Evolutionary conservation across 108 stramenopile genomes (phyloP), one percentile per base, ranked within the genome.

Genomic region (Cyclostephanos invisitatus): DNA sequence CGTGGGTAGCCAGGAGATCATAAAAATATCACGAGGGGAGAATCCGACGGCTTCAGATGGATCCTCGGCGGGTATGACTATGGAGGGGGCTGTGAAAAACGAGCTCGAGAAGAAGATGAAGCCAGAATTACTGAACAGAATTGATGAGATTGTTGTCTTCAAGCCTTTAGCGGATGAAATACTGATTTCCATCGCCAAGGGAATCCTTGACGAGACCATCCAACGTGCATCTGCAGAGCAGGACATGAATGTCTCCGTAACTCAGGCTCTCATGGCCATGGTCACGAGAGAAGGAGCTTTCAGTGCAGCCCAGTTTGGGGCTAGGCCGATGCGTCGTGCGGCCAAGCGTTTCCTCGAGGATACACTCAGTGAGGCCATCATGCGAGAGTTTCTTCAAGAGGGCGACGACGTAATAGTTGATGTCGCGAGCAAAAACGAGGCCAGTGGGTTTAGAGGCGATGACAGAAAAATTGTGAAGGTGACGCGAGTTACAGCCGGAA

Each of bases 71-170:
- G 85, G 79, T 2, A 71, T 78, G 72, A 62, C 76, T n/a, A 74
- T 83, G 61, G 78, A 83, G 22, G 74, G 62, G 35, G 65, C 82
- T 0, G 88, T 91, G 5, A 87, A 91, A 72, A 70, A 55, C 40
- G 88, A 84, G 58, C 74, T 91, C 8, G 86, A 88, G 70, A 77
- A 87, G 61, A 73, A 84, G 48, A 81, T 88, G 87, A 80, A 78
- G 40, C 98, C 98, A 9, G 98, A 98, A 73, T 81, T 98, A 61
- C 83, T 98, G 37, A 98, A 98, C 64, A 88, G 98, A 22, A 86
- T 98, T 64, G 98, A 98, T 81, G 98, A 98, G 62, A 96, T 98
- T 54, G 88, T 98, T 27, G 85, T 97, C 51, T 98, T 98, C 67
- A 79, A 84, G 32, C 90, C 92, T 10, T 77, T 98, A 22, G 59